phyloP scores from a whole-genome alignment of 805 yeast species.

The Saccharomyces paradoxus region DNA sequence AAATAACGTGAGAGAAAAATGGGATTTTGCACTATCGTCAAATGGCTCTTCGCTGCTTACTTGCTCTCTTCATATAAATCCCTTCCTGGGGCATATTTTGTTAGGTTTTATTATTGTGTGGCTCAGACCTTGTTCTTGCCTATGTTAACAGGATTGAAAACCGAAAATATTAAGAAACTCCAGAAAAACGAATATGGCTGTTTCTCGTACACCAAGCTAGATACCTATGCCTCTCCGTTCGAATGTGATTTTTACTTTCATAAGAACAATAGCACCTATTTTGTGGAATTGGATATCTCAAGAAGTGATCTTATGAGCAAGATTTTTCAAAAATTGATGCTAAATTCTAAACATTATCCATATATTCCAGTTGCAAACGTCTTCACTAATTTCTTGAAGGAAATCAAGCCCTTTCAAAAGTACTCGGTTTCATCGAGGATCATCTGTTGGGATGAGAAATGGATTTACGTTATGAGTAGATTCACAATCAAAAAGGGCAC shows the following conservation, averaged over 20 bases:
- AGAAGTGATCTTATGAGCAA: slow-evolving; percentile 55
- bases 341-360: slow-evolving; percentile 38
- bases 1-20: neutral
- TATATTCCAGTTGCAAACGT: slow-evolving; percentile 75
- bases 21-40: slow-evolving; percentile 6
- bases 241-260: slow-evolving; percentile 85
- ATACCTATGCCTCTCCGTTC: slow-evolving; percentile 58
- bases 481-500: slow-evolving; percentile 40
- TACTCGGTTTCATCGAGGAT: slow-evolving; percentile 53
- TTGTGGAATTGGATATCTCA: slow-evolving; percentile 70
- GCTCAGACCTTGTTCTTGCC: slow-evolving; percentile 37
- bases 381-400: slow-evolving; percentile 57
- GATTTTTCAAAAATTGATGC: slow-evolving; percentile 50
- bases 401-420: slow-evolving; percentile 57
- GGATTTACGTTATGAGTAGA: slow-evolving; percentile 66
- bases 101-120: slow-evolving; percentile 50
- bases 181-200: slow-evolving; percentile 16
- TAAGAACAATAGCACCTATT: slow-evolving; percentile 81
- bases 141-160: slow-evolving; percentile 18
- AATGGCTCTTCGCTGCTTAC: slow-evolving; percentile 12
- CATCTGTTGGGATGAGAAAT: slow-evolving; percentile 78
- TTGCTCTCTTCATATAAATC: slow-evolving; percentile 41
- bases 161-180: slow-evolving; percentile 15
- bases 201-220: slow-evolving; percentile 38
- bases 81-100: slow-evolving; percentile 57